A percentile compares a stretch with the other conserved stretches of the same genome.
Conservation (phyloP, 129 eudicot species). For the Centrapalus pauciflorus region DNA sequence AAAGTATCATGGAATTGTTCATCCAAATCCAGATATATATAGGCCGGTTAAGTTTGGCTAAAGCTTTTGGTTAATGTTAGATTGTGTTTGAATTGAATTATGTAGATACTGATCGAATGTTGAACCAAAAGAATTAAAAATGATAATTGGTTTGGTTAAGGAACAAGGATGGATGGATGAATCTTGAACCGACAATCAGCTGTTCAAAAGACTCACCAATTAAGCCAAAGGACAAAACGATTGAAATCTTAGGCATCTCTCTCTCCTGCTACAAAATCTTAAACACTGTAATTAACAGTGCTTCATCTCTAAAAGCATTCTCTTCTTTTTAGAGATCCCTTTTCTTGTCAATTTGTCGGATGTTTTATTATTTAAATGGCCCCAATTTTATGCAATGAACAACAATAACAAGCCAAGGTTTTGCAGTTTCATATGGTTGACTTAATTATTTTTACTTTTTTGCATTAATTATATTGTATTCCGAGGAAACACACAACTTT, state of each 20-base stretch:
- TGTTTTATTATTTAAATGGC: slow-evolving; percentile 6
- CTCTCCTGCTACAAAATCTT: slow-evolving; percentile 31
- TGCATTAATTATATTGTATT: too few species aligned
- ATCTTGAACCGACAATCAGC: slow-evolving; percentile 9
- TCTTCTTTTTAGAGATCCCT: slow-evolving; percentile 39
- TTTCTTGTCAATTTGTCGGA: slow-evolving; percentile 44
- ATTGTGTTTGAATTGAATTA: background rate
- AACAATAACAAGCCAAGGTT: slow-evolving; percentile 28
- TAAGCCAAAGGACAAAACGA: slow-evolving; percentile 17
- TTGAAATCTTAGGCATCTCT: slow-evolving; percentile 10
- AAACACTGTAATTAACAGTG: slow-evolving; percentile 32
- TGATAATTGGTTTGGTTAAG: too few species aligned
- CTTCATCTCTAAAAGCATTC: slow-evolving; percentile 21
- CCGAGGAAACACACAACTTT: too few species aligned
- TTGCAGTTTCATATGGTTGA: slow-evolving; percentile 35
- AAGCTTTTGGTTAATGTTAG: background rate
- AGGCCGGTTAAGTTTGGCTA: too few species aligned
- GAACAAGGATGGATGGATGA: too few species aligned
- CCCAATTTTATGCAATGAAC: slow-evolving; percentile 8
- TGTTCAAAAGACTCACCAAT: background rate
- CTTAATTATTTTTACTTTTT: slow-evolving; percentile 2
- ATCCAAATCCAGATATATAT: too few species aligned
- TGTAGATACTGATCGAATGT: background rate
- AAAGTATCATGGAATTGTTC: background rate
- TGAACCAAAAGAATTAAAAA: too few species aligned